Evolutionary conservation across 208 protist genomes (phyloP), one percentile per base, ranked within the genome.

Genomic region (Wallacemonas collosoma): DNA sequence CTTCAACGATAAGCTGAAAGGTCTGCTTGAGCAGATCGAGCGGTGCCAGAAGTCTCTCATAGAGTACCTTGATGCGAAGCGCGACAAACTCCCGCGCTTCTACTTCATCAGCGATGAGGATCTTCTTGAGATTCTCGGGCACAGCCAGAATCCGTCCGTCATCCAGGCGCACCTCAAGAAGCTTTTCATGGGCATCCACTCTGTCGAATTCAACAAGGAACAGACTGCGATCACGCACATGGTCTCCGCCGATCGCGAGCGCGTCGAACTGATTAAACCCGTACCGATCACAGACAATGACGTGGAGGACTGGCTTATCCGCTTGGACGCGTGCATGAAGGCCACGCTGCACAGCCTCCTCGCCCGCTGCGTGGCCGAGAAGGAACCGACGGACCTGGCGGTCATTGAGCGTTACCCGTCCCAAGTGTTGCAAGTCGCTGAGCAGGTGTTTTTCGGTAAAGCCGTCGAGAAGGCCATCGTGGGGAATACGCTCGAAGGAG

Each of bases 91-190:
- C 68, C 94, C 95, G 7, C 91, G 98, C 58, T 99, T 99, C 76
- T 99, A 99, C 80, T 99, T 99, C 80, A 98, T 99, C 77, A 98
- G 97, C 77, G 98, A 99, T 81, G 97, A 99, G 71, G 98, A 99
- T 72, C 82, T 99, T 76, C 90, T 99, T 5, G 98, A 99, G 85
- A 99, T 99, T 85, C 86, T 98, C 41, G 95, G 95, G 17, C 95
- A 98, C 73, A 98, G 96, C 74, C 86, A 95, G 71, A 93, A 91
- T 80, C 93, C 93, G 0, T 86, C 84, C 40, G 89, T 96, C 41
- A 95, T 98, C 57, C 93, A 98, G 75, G 72, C 85, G 2, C 95
- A 98, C 66, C 80, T 98, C 11, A 97, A 95, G 75, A 98, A 98
- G 76, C 89, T 96, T 44, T 98, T 98, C 77, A 97, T 98, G 93